Evolutionary conservation across 169 alveolate genomes (phyloP).

Genomic region (Plasmodium gallinaceum): DNA sequence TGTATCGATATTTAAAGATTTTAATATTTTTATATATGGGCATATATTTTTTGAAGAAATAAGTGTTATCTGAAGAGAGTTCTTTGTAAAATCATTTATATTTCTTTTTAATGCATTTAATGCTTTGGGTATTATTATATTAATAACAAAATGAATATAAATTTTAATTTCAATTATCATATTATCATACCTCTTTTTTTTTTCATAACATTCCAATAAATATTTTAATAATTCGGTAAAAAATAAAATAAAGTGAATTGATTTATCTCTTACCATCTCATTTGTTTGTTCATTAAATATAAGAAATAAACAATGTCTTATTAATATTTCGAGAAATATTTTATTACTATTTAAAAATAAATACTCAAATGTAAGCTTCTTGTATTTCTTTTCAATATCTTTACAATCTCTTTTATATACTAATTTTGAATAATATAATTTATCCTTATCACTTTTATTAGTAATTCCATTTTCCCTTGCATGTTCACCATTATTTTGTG

Average conservation of each 20-base stretch:
- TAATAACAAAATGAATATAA: conserved; percentile 43
- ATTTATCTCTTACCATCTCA: conserved; percentile 71
- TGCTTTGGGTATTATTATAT: conserved; percentile 71
- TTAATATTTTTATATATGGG: conserved; percentile 43
- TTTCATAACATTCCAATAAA: conserved; percentile 28
- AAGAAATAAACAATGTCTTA: conserved; percentile 67
- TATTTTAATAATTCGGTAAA: conserved; percentile 23
- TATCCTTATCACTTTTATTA: background rate
- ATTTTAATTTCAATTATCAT: conserved; percentile 33
- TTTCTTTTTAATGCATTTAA: conserved; percentile 68
- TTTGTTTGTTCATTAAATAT: conserved; percentile 39
- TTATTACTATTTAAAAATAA: conserved; percentile 48
- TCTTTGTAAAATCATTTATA: conserved; percentile 56
- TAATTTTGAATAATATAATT: background rate
- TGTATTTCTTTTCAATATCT: background rate
- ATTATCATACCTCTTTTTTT: background rate
- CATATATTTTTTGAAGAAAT: conserved; percentile 31
- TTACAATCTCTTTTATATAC: background rate
- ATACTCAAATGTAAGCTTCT: conserved; percentile 5
- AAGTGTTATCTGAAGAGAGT: conserved; percentile 48
- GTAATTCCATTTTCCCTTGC: background rate
- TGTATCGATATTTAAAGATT: conserved; percentile 22
- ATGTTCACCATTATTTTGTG: background rate
- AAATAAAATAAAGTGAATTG: conserved; percentile 43
- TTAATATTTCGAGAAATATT: conserved; percentile 35